These are phyloP conservation scores for Pleurotus djamor DNA, from an alignment of 768 basidiomycete genomes.

Conservation along the genomic window DNA sequence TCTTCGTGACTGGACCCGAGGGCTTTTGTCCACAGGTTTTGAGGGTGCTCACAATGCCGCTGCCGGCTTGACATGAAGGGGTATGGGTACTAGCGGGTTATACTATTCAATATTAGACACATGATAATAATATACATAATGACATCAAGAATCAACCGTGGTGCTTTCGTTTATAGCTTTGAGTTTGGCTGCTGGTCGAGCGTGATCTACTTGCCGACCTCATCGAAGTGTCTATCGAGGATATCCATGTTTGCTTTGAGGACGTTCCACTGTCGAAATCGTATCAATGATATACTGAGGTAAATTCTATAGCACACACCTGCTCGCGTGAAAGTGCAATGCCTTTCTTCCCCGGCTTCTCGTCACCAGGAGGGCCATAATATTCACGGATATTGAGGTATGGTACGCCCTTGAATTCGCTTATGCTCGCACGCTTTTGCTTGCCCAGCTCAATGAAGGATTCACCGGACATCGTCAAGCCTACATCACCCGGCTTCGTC, in stretches of 20 bases:
- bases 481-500: not conserved
- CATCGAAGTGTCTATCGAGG: conserved; percentile 53
- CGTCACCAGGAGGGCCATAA: conserved; percentile 49
- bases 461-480: conserved; percentile 30
- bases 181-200: not conserved
- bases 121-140: not conserved
- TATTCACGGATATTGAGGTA: conserved; percentile 77
- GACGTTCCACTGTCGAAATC: conserved; percentile 47
- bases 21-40: conserved; percentile 56
- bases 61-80: conserved; percentile 50
- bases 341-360: conserved; percentile 82
- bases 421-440: conserved; percentile 64
- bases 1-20: conserved; percentile 61
- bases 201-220: conserved; percentile 28
- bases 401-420: conserved; percentile 41
- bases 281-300: not conserved
- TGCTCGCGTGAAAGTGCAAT: conserved; percentile 67
- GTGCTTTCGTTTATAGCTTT: too few relatives aligned
- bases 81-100: not conserved
- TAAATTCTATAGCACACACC: conserved; percentile 29
- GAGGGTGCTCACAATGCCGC: conserved; percentile 70
- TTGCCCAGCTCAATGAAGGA: conserved; percentile 72
- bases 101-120: too few relatives aligned
- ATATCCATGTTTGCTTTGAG: conserved; percentile 39
- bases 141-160: too few relatives aligned